Conservation (phyloP, 1,139 yeast genomes). For the Eremothecium sinecaudum region DNA sequence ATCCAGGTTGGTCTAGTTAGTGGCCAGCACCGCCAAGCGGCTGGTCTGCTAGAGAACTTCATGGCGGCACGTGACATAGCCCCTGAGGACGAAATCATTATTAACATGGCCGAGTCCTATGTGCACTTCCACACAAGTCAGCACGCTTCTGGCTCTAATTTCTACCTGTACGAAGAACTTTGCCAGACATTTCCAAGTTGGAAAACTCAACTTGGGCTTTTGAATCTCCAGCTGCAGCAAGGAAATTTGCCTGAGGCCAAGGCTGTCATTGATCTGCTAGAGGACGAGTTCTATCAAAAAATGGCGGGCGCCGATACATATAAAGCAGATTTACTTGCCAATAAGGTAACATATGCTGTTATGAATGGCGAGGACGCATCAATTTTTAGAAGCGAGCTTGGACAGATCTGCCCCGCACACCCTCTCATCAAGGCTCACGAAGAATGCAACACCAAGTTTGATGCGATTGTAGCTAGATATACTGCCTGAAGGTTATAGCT, state of each 20-base stretch:
- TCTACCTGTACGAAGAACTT: slow-evolving; percentile 31
- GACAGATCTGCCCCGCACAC: slow-evolving; percentile 38
- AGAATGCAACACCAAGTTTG: slow-evolving; percentile 42
- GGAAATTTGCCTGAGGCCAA: slow-evolving; percentile 37
- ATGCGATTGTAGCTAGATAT: slow-evolving; percentile 48
- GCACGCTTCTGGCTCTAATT: slow-evolving; percentile 27
- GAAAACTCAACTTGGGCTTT: slow-evolving; percentile 33
- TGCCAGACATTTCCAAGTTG: slow-evolving; percentile 31
- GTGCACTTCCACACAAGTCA: slow-evolving; percentile 25
- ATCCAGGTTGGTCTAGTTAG: slow-evolving; percentile 24
- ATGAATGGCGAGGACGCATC: slow-evolving; percentile 38
- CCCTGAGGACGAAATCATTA: slow-evolving; percentile 29
- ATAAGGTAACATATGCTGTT: slow-evolving; percentile 44
- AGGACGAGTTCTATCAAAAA: slow-evolving; percentile 26
- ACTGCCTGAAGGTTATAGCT: too few relatives aligned
- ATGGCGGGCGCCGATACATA: slow-evolving; percentile 20
- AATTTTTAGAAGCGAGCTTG: slow-evolving; percentile 37
- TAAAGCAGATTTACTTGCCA: slow-evolving; percentile 42
- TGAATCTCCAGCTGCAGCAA: slow-evolving; percentile 35
- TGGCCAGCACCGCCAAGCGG: slow-evolving; percentile 20
- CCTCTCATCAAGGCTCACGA: slow-evolving; percentile 38
- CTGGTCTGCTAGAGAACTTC: slow-evolving; percentile 24
- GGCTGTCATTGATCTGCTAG: slow-evolving; percentile 30
- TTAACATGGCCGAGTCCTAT: slow-evolving; percentile 29
- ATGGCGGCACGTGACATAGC: slow-evolving; percentile 20